A percentile compares a stretch with the other conserved stretches of the same genome.
Conservation (phyloP, 306 rosid species). For the Hippophae rhamnoides region DNA sequence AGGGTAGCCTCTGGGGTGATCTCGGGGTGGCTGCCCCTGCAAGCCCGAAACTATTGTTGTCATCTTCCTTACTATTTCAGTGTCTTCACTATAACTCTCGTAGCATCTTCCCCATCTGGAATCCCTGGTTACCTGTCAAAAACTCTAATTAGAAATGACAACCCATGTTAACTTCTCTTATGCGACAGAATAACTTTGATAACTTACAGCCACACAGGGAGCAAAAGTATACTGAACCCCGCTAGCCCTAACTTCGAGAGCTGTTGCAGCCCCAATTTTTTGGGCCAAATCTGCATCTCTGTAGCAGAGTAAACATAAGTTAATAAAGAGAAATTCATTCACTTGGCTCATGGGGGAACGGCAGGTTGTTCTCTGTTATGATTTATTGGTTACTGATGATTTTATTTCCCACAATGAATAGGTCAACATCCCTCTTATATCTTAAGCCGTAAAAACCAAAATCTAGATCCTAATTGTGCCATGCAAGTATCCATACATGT, state of each 20-base stretch:
- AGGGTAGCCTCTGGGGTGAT: constrained; percentile 57
- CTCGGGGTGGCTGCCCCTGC: constrained; percentile 62
- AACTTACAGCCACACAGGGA: constrained; percentile 77
- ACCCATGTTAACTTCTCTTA: neutral
- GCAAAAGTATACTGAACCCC: constrained; percentile 64
- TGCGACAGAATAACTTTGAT: neutral
- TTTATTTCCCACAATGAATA: no score
- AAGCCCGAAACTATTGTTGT: constrained; percentile 56
- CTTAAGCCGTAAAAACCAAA: no score
- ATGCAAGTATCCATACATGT: no score
- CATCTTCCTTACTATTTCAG: constrained; percentile 66
- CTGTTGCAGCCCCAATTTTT: constrained; percentile 68
- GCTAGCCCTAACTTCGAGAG: constrained; percentile 70
- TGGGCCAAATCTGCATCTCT: constrained; percentile 62
- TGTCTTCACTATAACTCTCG: constrained; percentile 67
- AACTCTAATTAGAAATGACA: constrained; percentile 9
- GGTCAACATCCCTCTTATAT: no score
- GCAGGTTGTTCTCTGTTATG: no score
- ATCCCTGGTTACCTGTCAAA: constrained; percentile 57
- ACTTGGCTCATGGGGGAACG: no score
- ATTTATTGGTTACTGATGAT: no score
- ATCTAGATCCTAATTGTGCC: no score
- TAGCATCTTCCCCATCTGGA: constrained; percentile 84
- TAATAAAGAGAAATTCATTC: neutral
- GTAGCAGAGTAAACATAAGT: neutral